Percentiles rank a stretch among this genome's conserved stretches.
These are phyloP conservation scores for Colletotrichum sublineola DNA, from an alignment of 2,329 filamentous ascomycete genomes.

Conservation along the genomic window DNA sequence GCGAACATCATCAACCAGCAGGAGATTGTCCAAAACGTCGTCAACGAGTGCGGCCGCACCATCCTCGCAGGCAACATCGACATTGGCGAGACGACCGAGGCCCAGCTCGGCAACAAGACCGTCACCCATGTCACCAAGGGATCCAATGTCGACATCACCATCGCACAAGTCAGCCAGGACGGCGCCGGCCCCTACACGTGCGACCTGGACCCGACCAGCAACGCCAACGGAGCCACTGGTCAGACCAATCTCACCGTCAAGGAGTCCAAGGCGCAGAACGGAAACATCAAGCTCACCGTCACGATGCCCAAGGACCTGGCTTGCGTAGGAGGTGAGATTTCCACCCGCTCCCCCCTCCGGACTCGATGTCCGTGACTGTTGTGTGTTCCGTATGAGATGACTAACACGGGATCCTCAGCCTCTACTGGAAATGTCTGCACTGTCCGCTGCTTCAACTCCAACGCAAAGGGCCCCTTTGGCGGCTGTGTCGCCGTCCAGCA, in stretches of 20 bases:
- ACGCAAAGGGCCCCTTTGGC: slow-evolving; percentile 68
- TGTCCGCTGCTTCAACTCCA: slow-evolving; percentile 70
- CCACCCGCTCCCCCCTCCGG: neutral
- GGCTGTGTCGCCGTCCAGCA: slow-evolving; percentile 73
- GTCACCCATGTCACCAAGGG: slow-evolving; percentile 66
- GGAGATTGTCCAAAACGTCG: slow-evolving; percentile 64
- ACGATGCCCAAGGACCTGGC: slow-evolving; percentile 63
- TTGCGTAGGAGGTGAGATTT: slow-evolving; percentile 61
- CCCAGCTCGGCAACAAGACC: slow-evolving; percentile 58
- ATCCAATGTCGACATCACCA: slow-evolving; percentile 59
- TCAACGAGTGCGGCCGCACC: slow-evolving; percentile 74
- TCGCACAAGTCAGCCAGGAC: slow-evolving; percentile 67
- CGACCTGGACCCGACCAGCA: slow-evolving; percentile 64
- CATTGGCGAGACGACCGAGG: slow-evolving; percentile 67
- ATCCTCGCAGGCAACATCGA: slow-evolving; percentile 73
- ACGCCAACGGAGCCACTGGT: slow-evolving; percentile 58
- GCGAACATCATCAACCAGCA: slow-evolving; percentile 73
- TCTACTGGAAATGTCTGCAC: slow-evolving; percentile 72
- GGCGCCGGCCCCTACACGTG: slow-evolving; percentile 68
- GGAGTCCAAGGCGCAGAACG: slow-evolving; percentile 67
- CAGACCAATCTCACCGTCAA: slow-evolving; percentile 63
- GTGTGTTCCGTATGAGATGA: neutral
- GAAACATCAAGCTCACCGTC: slow-evolving; percentile 69
- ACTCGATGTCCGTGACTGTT: neutral
- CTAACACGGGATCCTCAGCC: slow-evolving; percentile 47